phyloP scores from a whole-genome alignment of 257 asterid genomes.

The Nicotiana attenuata region DNA sequence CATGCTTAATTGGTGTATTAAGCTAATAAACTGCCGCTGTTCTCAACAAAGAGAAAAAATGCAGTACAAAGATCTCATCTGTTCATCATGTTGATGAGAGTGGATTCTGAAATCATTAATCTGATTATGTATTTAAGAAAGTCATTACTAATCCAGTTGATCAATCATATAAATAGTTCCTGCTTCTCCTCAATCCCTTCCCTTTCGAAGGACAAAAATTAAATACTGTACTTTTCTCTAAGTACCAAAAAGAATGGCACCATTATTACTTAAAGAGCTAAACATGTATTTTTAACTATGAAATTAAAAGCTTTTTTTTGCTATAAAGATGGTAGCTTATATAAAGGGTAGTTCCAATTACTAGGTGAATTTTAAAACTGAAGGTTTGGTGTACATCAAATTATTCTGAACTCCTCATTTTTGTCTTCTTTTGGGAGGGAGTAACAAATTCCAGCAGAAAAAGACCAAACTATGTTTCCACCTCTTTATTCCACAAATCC shows the following conservation, averaged over 20 bases:
- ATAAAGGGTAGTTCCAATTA: too few species aligned
- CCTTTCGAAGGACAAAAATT: too few species aligned
- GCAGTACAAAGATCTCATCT: background rate
- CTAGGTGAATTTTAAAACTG: background rate
- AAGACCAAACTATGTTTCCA: background rate
- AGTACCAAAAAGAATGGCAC: too few species aligned
- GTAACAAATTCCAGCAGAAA: background rate
- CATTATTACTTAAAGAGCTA: too few species aligned
- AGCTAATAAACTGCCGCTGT: background rate
- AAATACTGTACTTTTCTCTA: too few species aligned
- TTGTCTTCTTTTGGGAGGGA: background rate
- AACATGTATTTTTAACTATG: background rate
- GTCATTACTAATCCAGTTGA: background rate
- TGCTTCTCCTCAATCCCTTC: background rate
- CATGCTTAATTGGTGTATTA: background rate
- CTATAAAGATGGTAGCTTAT: background rate
- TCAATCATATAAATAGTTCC: too few species aligned
- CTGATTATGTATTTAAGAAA: background rate
- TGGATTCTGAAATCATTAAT: background rate
- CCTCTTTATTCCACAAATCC: background rate
- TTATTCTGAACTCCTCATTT: background rate
- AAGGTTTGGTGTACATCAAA: background rate
- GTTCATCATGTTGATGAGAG: background rate
- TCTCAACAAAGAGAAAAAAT: background rate
- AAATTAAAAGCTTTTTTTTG: background rate